A percentile compares a stretch with the other conserved stretches of the same genome.
Conservation (phyloP, 768 basidiomycete species). For the Kwoniella botswanensis region DNA sequence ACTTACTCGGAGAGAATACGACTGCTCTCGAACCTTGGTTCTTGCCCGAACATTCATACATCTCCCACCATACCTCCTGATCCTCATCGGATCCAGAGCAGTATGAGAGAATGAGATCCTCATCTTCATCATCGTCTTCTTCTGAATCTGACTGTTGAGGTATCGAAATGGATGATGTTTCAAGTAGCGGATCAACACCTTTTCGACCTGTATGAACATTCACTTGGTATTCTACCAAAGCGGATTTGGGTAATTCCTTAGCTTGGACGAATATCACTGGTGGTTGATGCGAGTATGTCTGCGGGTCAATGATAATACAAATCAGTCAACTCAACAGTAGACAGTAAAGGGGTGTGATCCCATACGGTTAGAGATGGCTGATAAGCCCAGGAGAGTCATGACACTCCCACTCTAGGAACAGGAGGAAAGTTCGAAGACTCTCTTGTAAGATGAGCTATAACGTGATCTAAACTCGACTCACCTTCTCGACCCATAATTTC, state of each 20-base stretch:
- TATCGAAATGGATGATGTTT: not conserved
- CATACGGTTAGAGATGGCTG: too few species aligned
- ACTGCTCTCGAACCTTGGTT: constrained; percentile 26
- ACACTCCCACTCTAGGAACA: too few species aligned
- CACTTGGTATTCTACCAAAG: constrained; percentile 60
- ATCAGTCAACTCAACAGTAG: not conserved
- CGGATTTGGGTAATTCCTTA: constrained; percentile 55
- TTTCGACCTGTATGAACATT: constrained; percentile 55
- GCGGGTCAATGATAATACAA: not conserved
- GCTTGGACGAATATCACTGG: constrained; percentile 56
- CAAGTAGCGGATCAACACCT: constrained; percentile 2
- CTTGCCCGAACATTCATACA: constrained; percentile 18
- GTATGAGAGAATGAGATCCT: constrained; percentile 30
- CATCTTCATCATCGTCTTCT: constrained; percentile 43
- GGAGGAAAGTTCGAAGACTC: too few species aligned
- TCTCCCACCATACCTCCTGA: constrained; percentile 32
- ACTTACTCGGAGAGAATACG: constrained; percentile 12
- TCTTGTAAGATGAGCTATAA: too few species aligned
- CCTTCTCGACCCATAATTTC: constrained; percentile 47
- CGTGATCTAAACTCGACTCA: not conserved
- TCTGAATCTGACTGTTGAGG: not conserved
- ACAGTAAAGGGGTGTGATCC: not conserved
- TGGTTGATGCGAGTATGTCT: constrained; percentile 29
- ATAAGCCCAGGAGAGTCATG: too few species aligned
- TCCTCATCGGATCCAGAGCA: not conserved